Conservation (phyloP, 176 grass and related monocot genomes). For the Otatea glauca region DNA sequence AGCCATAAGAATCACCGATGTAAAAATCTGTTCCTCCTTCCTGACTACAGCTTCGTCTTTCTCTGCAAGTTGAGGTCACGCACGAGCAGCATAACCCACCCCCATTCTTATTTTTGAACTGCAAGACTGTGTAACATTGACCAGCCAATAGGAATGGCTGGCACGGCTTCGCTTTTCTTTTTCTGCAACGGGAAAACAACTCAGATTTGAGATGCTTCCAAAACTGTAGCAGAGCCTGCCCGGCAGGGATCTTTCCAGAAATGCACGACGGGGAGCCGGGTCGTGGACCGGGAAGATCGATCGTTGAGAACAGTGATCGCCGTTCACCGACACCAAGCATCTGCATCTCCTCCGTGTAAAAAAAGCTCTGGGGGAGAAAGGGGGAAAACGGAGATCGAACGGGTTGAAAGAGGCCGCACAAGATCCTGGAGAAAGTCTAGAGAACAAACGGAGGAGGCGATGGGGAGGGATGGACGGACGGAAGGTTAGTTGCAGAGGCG, state of each 20-base stretch:
- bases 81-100: constrained; percentile 23
- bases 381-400: background rate
- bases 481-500: background rate
- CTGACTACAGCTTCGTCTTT: background rate
- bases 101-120: background rate
- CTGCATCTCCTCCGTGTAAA: background rate
- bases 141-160: constrained; percentile 50
- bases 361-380: background rate
- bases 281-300: background rate
- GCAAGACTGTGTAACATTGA: constrained; percentile 45
- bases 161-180: background rate
- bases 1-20: background rate
- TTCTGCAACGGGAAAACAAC: background rate
- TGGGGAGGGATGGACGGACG: background rate
- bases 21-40: background rate
- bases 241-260: constrained; percentile 36
- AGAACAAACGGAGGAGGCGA: background rate
- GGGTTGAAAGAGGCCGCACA: constrained; percentile 30
- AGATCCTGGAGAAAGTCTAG: constrained; percentile 25
- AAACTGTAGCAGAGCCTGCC: constrained; percentile 34
- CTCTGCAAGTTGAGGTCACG: constrained; percentile 36
- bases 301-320: background rate
- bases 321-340: background rate
- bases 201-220: constrained; percentile 47
- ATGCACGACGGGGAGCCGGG: constrained; percentile 16